Percentiles rank a stretch among this genome's conserved stretches.
These are phyloP conservation scores for Wickerhamiella siamensis DNA, from an alignment of 805 yeast species.

Conservation along the genomic window DNA sequence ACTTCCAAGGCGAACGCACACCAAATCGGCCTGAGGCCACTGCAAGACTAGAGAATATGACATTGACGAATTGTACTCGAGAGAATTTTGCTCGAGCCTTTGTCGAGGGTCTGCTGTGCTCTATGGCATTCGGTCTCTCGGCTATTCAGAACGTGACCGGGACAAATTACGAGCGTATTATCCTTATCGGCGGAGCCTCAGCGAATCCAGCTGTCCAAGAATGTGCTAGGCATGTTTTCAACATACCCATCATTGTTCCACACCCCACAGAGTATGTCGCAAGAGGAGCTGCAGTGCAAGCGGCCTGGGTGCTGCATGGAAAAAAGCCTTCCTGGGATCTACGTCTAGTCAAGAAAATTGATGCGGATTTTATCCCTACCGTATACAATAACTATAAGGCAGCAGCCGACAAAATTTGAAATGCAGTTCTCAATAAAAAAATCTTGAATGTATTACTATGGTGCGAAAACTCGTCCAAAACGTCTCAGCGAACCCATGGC, in stretches of 20 bases:
- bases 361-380: background rate
- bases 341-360: background rate
- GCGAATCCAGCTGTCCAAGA: constrained; percentile 16
- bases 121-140: constrained; percentile 16
- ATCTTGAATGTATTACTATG: too few relatives aligned
- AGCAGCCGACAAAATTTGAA: background rate
- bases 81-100: constrained; percentile 17
- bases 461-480: background rate
- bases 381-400: background rate
- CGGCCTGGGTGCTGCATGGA: constrained; percentile 16
- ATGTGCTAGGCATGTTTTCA: constrained; percentile 14
- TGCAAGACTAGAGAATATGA: constrained; percentile 16
- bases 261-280: constrained; percentile 18
- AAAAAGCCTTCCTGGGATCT: constrained; percentile 12
- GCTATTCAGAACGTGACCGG: constrained; percentile 6
- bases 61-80: constrained; percentile 11
- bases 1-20: constrained; percentile 21
- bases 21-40: constrained; percentile 18
- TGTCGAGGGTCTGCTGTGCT: constrained; percentile 16
- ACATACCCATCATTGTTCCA: constrained; percentile 13
- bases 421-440: background rate
- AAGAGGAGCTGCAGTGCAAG: constrained; percentile 20
- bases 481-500: background rate
- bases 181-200: constrained; percentile 19
- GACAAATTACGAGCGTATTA: constrained; percentile 7